phyloP scores from a whole-genome alignment of 192 early-diverging fungal species.

The Backusella mclennaniae region DNA sequence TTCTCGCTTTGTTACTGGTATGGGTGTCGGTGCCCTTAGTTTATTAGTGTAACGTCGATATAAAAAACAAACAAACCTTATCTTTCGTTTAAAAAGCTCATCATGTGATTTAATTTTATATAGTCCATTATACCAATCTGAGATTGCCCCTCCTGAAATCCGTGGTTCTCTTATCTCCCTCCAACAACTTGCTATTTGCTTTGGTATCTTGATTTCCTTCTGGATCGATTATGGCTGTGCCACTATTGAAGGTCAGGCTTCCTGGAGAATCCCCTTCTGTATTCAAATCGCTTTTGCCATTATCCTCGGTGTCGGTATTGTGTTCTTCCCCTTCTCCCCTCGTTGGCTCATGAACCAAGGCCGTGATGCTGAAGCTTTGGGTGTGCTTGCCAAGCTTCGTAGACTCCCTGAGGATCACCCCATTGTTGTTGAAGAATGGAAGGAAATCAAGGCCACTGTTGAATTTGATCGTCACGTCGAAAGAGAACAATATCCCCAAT shows the following conservation, averaged over 20 bases:
- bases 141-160: constrained; percentile 56
- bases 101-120: neutral
- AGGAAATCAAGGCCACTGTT: constrained; percentile 36
- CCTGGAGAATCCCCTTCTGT: constrained; percentile 71
- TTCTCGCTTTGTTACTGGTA: constrained; percentile 53
- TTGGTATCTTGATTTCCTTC: constrained; percentile 57
- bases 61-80: constrained; percentile 27
- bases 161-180: constrained; percentile 57
- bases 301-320: constrained; percentile 59
- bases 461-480: constrained; percentile 31
- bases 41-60: constrained; percentile 31
- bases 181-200: constrained; percentile 56
- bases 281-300: constrained; percentile 69
- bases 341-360: constrained; percentile 68
- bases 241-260: constrained; percentile 28
- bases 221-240: constrained; percentile 49
- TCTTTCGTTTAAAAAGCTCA: constrained; percentile 23
- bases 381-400: constrained; percentile 52
- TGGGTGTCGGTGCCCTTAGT: constrained; percentile 51
- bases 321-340: constrained; percentile 77
- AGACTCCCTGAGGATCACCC: constrained; percentile 17
- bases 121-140: constrained; percentile 52
- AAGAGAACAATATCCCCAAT: constrained; percentile 23
- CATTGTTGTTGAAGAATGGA: constrained; percentile 27
- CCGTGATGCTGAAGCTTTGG: constrained; percentile 52